Percentiles rank a stretch among this genome's conserved stretches.
Conservation (phyloP, 805 yeast species). For the Saturnispora diversa region DNA sequence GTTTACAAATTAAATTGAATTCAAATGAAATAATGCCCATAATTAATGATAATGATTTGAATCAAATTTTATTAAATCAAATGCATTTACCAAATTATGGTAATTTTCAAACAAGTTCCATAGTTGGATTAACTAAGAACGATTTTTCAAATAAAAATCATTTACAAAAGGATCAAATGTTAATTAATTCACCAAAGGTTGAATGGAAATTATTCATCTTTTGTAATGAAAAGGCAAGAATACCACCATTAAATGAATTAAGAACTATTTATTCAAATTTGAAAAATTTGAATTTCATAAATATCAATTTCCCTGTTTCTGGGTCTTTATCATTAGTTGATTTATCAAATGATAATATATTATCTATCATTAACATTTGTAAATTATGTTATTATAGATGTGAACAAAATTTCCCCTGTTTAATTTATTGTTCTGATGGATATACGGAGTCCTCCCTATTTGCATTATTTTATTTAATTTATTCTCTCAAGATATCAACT, state of each 20-base stretch:
- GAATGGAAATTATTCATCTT: constrained; percentile 48
- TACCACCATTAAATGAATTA: constrained; percentile 41
- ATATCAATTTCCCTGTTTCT: constrained; percentile 70
- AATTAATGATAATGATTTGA: constrained; percentile 3
- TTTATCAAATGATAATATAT: constrained; percentile 50
- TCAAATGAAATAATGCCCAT: constrained; percentile 11
- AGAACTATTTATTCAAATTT: constrained; percentile 19
- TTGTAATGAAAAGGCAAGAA: constrained; percentile 52
- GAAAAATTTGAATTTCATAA: constrained; percentile 19
- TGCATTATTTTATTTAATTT: constrained; percentile 62
- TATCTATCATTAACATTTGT: constrained; percentile 59
- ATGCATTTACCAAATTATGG: constrained; percentile 36
- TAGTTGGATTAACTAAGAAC: constrained; percentile 33
- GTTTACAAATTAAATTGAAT: constrained; percentile 27
- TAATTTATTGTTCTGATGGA: constrained; percentile 82
- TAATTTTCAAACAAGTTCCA: constrained; percentile 40
- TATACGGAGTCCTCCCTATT: constrained; percentile 86
- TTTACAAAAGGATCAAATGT: constrained; percentile 23
- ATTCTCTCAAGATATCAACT: constrained; percentile 49
- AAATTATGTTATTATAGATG: constrained; percentile 49
- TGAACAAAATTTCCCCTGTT: constrained; percentile 32
- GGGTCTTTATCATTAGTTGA: constrained; percentile 78
- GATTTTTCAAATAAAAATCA: constrained; percentile 22
- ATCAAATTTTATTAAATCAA: not conserved
- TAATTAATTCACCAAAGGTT: constrained; percentile 44